Conservation (phyloP, 2,329 filamentous ascomycete species). For the Alternaria panax region DNA sequence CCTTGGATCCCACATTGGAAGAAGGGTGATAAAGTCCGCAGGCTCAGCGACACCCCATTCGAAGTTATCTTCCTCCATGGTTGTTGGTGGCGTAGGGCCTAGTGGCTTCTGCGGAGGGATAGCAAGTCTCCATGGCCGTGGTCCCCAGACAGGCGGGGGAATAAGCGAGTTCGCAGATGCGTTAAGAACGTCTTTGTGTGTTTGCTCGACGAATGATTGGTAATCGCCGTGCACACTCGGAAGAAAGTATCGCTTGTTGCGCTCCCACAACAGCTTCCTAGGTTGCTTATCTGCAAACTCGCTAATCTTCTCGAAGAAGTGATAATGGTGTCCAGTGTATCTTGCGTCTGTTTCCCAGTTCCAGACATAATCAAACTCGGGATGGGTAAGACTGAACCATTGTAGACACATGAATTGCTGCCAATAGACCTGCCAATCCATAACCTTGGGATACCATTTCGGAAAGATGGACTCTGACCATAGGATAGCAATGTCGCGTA, state of each 20-base stretch:
- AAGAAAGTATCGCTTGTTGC: slow-evolving; percentile 64
- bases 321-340: slow-evolving; percentile 82
- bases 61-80: slow-evolving; percentile 80
- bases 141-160: slow-evolving; percentile 80
- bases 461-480: slow-evolving; percentile 69
- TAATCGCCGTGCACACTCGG: slow-evolving; percentile 61
- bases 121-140: slow-evolving; percentile 67
- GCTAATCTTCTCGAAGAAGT: slow-evolving; percentile 72
- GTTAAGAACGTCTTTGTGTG: slow-evolving; percentile 52
- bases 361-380: slow-evolving; percentile 80
- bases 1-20: slow-evolving; percentile 89
- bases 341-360: slow-evolving; percentile 88
- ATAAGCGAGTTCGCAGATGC: slow-evolving; percentile 48
- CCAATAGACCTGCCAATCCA: slow-evolving; percentile 59
- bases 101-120: slow-evolving; percentile 73
- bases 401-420: slow-evolving; percentile 76
- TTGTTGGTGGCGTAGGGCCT: slow-evolving; percentile 75
- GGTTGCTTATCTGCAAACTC: slow-evolving; percentile 63
- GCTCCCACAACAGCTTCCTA: slow-evolving; percentile 66
- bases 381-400: slow-evolving; percentile 76
- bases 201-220: slow-evolving; percentile 54
- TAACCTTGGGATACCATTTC: slow-evolving; percentile 59
- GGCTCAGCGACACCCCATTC: slow-evolving; percentile 89
- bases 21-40: slow-evolving; percentile 89
- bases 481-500: slow-evolving; percentile 73